Evolutionary conservation across 192 early-diverging fungal species (phyloP).

Genomic region (Coemansia sp.): DNA sequence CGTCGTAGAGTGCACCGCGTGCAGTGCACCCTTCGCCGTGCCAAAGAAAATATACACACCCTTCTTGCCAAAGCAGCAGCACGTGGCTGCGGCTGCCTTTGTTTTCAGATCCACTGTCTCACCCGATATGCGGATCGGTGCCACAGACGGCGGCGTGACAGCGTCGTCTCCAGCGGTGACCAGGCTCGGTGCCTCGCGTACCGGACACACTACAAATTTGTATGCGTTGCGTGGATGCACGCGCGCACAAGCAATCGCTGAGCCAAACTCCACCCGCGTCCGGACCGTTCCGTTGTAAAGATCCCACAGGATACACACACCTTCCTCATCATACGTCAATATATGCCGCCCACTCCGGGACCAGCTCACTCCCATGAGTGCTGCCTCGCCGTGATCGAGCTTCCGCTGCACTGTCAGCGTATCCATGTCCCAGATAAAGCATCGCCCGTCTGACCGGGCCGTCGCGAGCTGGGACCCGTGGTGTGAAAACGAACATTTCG

Average conservation of each 20-base stretch:
- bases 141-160: constrained; percentile 1
- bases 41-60: constrained; percentile 44
- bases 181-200: constrained; percentile 41
- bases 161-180: constrained; percentile 17
- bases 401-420: constrained; percentile 71
- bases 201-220: constrained; percentile 34
- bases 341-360: constrained; percentile 74
- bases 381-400: constrained; percentile 72
- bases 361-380: constrained; percentile 83
- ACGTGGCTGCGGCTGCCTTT: constrained; percentile 46
- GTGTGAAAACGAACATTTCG: constrained; percentile 73
- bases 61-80: constrained; percentile 54
- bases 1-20: constrained; percentile 41
- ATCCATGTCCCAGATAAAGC: constrained; percentile 87
- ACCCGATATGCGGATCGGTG: constrained; percentile 21
- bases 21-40: constrained; percentile 33
- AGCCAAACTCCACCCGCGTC: constrained; percentile 65
- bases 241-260: constrained; percentile 67
- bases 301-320: constrained; percentile 90
- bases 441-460: constrained; percentile 75
- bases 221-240: constrained; percentile 71
- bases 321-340: constrained; percentile 75
- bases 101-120: constrained; percentile 25
- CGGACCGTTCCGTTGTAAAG: constrained; percentile 57
- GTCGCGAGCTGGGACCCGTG: constrained; percentile 79